These are phyloP conservation scores for Rhodotorula sp. DNA, from an alignment of 1,284 basidiomycete genomes.

Conservation along the genomic window DNA sequence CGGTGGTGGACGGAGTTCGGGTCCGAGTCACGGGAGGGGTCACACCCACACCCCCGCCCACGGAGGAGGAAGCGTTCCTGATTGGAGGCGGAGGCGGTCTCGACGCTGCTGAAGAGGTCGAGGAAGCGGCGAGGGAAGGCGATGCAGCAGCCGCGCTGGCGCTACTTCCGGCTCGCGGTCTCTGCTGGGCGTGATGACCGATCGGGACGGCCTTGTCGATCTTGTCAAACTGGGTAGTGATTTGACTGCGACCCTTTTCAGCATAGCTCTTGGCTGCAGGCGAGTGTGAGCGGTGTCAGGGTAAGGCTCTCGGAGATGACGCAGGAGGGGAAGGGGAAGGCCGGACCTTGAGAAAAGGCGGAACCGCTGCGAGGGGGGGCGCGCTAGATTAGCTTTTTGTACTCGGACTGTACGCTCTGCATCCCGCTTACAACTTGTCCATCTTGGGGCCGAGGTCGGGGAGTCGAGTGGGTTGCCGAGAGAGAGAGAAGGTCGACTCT, in stretches of 20 bases:
- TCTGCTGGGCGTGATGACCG: neutral
- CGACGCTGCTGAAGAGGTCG: neutral
- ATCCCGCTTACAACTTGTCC: neutral
- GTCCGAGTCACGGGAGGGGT: conserved; percentile 4
- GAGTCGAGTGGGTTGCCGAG: neutral
- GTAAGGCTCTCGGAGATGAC: neutral
- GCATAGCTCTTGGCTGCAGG: conserved; percentile 19
- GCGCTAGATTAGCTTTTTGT: no score
- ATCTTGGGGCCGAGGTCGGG: neutral
- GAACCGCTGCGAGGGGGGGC: neutral
- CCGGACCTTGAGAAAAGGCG: conserved; percentile 2
- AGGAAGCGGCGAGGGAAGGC: neutral
- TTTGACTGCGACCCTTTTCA: conserved; percentile 19
- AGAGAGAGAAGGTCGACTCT: neutral
- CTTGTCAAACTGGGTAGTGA: conserved; percentile 17
- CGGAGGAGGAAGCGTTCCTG: neutral
- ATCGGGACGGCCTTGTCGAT: conserved; percentile 18
- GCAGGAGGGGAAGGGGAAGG: neutral
- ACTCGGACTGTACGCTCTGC: no score
- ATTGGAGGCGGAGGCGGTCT: neutral
- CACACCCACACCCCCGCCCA: no score
- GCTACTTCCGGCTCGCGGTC: neutral
- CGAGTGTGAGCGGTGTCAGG: conserved; percentile 2
- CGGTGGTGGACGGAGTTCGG: neutral
- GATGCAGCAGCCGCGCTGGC: neutral